These are phyloP conservation scores for Tagetes patula DNA, from an alignment of 129 eudicot species.

Conservation along the genomic window DNA sequence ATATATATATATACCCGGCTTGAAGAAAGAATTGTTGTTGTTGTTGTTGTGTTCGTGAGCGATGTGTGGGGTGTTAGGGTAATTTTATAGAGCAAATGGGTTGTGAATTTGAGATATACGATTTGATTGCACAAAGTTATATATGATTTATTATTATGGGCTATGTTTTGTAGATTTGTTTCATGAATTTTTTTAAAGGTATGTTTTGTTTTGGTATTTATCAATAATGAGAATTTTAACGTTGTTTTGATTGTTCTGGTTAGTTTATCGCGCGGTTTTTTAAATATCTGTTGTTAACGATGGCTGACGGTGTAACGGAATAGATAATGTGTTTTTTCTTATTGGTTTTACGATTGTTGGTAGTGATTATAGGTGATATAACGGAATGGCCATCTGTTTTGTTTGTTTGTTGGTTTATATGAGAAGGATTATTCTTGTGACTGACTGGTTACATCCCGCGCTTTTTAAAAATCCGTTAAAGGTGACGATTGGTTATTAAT, in stretches of 20 bases:
- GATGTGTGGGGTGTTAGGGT: conserved; percentile 37
- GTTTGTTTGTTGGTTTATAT: background rate
- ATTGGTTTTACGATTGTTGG: background rate
- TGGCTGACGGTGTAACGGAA: background rate
- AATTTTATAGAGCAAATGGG: conserved; percentile 21
- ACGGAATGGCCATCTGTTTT: too few relatives aligned
- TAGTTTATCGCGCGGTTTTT: background rate
- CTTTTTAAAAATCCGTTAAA: background rate
- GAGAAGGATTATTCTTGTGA: background rate
- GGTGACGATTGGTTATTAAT: background rate
- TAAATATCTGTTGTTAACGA: background rate
- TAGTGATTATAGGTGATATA: too few relatives aligned
- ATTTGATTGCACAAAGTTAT: background rate
- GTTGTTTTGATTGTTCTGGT: background rate
- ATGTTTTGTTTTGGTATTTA: background rate
- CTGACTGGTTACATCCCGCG: background rate
- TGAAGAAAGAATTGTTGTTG: conserved; percentile 15
- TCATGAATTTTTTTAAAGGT: background rate
- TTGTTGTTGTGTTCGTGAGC: conserved; percentile 13
- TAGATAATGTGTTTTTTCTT: background rate
- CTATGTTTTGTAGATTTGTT: conserved; percentile 9
- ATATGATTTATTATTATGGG: background rate
- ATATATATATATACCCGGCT: conserved; percentile 23
- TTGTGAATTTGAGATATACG: conserved; percentile 18
- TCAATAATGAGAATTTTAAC: too few relatives aligned